Evolutionary conservation across 106 monocot genomes (phyloP).

Genomic region (Iris macrosiphon): DNA sequence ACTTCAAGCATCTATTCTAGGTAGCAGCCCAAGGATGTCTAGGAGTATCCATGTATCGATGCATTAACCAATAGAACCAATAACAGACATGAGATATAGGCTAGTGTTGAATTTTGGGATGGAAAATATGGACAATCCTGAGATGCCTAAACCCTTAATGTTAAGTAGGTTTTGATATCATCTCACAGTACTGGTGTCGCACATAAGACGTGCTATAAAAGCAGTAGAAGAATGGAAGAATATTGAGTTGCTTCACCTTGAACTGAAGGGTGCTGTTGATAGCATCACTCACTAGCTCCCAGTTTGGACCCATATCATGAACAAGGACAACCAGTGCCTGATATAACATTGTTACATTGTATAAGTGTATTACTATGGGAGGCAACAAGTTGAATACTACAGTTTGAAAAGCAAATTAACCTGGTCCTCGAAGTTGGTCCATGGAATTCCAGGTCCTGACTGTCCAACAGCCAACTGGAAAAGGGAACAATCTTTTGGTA

Average conservation of each 20-base stretch:
- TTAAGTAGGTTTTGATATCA: background rate
- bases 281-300: conserved; percentile 97
- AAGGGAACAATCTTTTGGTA: background rate
- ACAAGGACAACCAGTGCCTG: conserved; percentile 99
- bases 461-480: conserved; percentile 53
- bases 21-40: no score
- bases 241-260: conserved; percentile 45
- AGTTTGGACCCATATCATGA: conserved; percentile 99
- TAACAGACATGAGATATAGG: no score
- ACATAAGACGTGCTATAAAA: background rate
- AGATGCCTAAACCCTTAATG: no score
- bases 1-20: no score
- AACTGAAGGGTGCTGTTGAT: conserved; percentile 88
- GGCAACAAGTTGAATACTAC: background rate
- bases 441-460: conserved; percentile 66
- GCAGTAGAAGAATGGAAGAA: background rate
- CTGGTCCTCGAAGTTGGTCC: conserved; percentile 97
- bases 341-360: conserved; percentile 8
- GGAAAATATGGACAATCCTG: background rate
- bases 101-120: no score
- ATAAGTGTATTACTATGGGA: background rate
- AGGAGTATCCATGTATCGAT: no score
- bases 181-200: background rate
- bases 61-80: no score
- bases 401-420: conserved; percentile 21